phyloP scores from a whole-genome alignment of 805 yeast genomes.

The Barnettozyma pratensis region DNA sequence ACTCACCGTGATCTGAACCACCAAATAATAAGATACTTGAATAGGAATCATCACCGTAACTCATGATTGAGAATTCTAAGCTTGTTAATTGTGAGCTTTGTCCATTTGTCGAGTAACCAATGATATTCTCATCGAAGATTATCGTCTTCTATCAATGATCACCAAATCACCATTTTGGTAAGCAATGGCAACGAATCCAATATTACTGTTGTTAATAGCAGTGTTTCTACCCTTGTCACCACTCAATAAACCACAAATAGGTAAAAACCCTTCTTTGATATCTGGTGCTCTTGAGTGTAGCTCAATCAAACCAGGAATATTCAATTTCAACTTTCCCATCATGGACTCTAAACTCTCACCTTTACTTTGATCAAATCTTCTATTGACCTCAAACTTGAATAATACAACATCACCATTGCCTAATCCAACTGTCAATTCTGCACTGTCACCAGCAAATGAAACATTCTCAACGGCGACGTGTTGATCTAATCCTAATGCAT shows the following conservation, averaged over 20 bases:
- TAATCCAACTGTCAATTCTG: slow-evolving; percentile 67
- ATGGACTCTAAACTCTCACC: slow-evolving; percentile 27
- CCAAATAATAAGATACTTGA: slow-evolving; percentile 68
- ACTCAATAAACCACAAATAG: slow-evolving; percentile 36
- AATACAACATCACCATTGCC: slow-evolving; percentile 69
- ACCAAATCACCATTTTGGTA: slow-evolving; percentile 70
- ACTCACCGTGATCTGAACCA: slow-evolving; percentile 75
- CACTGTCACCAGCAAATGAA: slow-evolving; percentile 73
- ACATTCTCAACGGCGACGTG: slow-evolving; percentile 47
- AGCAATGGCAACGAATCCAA: slow-evolving; percentile 82
- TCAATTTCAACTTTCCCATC: slow-evolving; percentile 26
- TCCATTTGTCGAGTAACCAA: slow-evolving; percentile 20
- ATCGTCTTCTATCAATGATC: slow-evolving; percentile 75
- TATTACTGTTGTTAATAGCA: slow-evolving; percentile 59
- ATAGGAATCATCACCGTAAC: slow-evolving; percentile 58
- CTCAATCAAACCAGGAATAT: slow-evolving; percentile 33
- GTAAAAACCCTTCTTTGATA: slow-evolving; percentile 57
- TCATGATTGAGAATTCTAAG: slow-evolving; percentile 71
- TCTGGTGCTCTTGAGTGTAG: slow-evolving; percentile 51
- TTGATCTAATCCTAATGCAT: slow-evolving; percentile 35
- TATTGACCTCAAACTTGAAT: slow-evolving; percentile 62
- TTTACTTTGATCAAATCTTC: slow-evolving; percentile 32
- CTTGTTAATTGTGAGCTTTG: slow-evolving; percentile 40
- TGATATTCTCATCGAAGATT: slow-evolving; percentile 39
- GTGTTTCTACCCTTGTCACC: slow-evolving; percentile 47